Conservation (phyloP, 2,329 filamentous ascomycete genomes). For the Aureobasidium sp. region DNA sequence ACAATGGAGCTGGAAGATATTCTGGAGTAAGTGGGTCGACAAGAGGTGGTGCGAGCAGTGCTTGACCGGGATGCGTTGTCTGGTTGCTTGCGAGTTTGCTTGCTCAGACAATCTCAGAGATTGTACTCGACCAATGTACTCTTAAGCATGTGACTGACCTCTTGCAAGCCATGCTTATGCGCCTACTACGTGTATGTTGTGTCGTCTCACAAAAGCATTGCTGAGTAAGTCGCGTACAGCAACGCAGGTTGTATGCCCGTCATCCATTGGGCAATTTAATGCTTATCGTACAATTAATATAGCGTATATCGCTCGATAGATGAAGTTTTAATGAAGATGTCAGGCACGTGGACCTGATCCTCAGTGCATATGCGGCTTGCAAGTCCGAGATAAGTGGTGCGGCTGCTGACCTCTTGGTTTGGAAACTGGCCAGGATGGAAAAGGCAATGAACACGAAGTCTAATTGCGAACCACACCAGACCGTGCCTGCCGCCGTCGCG, state of each 20-base stretch:
- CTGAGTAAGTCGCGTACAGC: background rate
- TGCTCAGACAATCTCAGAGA: background rate
- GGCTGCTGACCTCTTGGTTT: background rate
- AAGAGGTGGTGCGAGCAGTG: background rate
- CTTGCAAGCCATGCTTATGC: background rate
- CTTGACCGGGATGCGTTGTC: background rate
- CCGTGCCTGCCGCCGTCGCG: background rate
- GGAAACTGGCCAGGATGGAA: background rate
- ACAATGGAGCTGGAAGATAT: background rate
- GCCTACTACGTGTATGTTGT: background rate
- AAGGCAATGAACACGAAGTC: background rate
- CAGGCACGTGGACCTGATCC: slow-evolving; percentile 11
- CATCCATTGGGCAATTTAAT: background rate
- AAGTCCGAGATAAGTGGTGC: background rate
- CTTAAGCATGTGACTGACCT: background rate
- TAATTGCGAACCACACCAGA: background rate
- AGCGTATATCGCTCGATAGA: background rate
- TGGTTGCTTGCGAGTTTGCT: background rate
- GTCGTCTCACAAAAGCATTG: background rate
- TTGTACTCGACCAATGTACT: background rate
- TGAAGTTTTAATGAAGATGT: background rate
- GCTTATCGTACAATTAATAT: slow-evolving; percentile 8
- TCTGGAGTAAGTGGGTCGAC: slow-evolving; percentile 3
- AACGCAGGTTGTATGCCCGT: background rate
- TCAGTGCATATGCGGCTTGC: slow-evolving; percentile 8